phyloP scores from a whole-genome alignment of 768 basidiomycete genomes.

The Chalciporus pseudorubinellus region DNA sequence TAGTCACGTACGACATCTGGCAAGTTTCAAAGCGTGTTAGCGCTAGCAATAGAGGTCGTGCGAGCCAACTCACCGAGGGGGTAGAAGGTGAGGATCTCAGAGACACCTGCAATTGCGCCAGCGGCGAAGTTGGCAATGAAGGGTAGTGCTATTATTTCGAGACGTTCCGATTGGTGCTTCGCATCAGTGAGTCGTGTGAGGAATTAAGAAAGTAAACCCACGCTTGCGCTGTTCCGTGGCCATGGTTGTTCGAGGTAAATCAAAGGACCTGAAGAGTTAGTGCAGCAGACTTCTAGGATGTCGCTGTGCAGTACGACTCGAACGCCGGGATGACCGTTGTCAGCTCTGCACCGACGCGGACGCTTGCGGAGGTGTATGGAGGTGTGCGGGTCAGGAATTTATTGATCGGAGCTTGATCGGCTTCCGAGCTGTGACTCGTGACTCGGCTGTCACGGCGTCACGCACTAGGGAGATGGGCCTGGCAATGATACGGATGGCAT shows the following conservation, averaged over 20 bases:
- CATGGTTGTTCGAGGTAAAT: conserved; percentile 13
- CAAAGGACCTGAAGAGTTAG: no score
- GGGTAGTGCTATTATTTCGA: conserved; percentile 58
- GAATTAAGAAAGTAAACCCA: conserved; percentile 8
- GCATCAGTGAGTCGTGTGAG: background rate
- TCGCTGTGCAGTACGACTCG: background rate
- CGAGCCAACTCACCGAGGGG: conserved; percentile 68
- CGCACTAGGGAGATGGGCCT: background rate
- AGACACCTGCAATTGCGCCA: conserved; percentile 93
- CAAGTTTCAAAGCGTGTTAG: background rate
- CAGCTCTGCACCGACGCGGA: background rate
- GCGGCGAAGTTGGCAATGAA: conserved; percentile 90
- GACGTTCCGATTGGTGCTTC: conserved; percentile 1
- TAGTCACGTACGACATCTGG: conserved; percentile 76
- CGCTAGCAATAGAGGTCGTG: background rate
- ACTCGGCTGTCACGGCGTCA: conserved; percentile 17
- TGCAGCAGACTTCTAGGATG: background rate
- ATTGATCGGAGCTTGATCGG: conserved; percentile 2
- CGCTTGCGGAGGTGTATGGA: conserved; percentile 1
- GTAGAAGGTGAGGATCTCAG: conserved; percentile 82
- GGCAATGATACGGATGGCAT: conserved; percentile 24
- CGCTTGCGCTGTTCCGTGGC: conserved; percentile 34
- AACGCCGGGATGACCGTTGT: background rate
- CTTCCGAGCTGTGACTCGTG: conserved; percentile 7
- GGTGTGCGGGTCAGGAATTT: no score